Evolutionary conservation across 768 basidiomycete species (phyloP).

Genomic region (Lactifluus pinguis): DNA sequence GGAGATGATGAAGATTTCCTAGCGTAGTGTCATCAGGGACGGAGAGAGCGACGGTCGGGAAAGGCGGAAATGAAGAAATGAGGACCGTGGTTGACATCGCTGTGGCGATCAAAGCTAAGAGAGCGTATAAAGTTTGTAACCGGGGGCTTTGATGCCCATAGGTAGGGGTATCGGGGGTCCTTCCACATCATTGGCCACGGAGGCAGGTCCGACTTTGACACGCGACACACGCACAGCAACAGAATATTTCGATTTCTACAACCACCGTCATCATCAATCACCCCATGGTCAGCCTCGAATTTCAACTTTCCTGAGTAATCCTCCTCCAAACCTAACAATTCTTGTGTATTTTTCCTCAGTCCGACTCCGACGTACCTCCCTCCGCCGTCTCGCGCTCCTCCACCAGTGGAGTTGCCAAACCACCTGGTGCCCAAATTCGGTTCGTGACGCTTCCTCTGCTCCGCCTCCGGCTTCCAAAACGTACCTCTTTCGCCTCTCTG

Average conservation of each 20-base stretch:
- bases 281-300: neutral
- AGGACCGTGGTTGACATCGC: conserved; percentile 37
- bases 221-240: neutral
- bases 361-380: conserved; percentile 66
- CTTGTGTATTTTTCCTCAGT: conserved; percentile 34
- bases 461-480: no score
- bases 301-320: neutral
- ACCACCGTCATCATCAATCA: neutral
- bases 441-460: conserved; percentile 27
- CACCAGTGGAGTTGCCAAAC: conserved; percentile 51
- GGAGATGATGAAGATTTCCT: conserved; percentile 33
- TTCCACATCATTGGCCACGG: no score
- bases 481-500: neutral
- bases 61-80: conserved; percentile 53
- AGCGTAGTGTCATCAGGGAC: conserved; percentile 35
- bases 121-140: neutral
- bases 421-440: conserved; percentile 78
- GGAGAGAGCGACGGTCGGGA: conserved; percentile 44
- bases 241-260: no score
- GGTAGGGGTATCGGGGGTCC: neutral
- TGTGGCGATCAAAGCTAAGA: conserved; percentile 1
- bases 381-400: conserved; percentile 32
- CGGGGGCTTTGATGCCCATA: neutral
- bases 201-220: no score
- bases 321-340: neutral